Evolutionary conservation across 2,329 filamentous ascomycete species (phyloP), one percentile per base, ranked within the genome.

Genomic region (Aspergillus quadricinctus): DNA sequence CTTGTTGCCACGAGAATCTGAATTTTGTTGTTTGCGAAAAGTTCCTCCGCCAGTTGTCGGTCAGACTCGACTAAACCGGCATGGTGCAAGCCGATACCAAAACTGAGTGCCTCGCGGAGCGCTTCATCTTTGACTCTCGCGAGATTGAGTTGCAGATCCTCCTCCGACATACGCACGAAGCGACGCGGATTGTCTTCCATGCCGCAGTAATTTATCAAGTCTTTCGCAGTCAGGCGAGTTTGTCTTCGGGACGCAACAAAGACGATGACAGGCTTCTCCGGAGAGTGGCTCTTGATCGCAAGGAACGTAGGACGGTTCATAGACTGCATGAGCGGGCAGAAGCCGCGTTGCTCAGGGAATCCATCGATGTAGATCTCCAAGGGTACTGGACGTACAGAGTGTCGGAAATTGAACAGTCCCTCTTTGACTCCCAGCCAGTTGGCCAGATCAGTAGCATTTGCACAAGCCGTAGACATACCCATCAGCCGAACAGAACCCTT

Each of bases 381-480:
- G 0, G 95, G 94, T 9, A 99, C 95, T 2, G 95, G 94, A 25
- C 94, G 90, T 37, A 99, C 95, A 0, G 92, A 97, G 70, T 99
- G 94, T 28, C 92, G 85, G 76, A 99, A 99, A 75, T 99, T 99
- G 83, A 96, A 99, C 25, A 99, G 75, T 3, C 88, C 93, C 67
- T 96, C 89, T 70, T 96, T 97, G 41, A 99, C 95, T 49, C 94
- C 94, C 2, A 99, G 83, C 94, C 94, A 99, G 68, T 96, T 97
- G 2, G 84, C 95, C 37, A 99, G 81, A 72, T 99, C 95, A 14
- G 85, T 89, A 2, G 95, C 94, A 69, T 99, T 99, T 14, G 94
- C 94, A 66, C 93, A 97, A 9, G 94, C 95, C 19, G 94, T 99
- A 2, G 94, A 99, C 95, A 99, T 99, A n/a, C 94, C 94, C 60